phyloP scores from a whole-genome alignment of 2,329 filamentous ascomycete species.

The Fusarium fujikuroi region DNA sequence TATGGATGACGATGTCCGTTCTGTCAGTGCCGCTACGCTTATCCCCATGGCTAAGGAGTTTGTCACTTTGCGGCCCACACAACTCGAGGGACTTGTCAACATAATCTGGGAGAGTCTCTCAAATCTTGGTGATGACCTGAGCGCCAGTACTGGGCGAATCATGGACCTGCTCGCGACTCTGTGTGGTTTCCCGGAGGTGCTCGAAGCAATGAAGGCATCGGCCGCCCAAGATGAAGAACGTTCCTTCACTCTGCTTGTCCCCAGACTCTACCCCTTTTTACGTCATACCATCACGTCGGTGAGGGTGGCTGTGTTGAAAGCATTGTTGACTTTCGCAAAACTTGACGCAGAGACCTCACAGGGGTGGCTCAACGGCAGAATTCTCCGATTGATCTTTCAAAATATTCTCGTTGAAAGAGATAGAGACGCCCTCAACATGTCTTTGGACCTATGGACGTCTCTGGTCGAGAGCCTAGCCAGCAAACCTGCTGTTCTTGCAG shows the following conservation, averaged over 20 bases:
- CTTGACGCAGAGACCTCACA: constrained; percentile 83
- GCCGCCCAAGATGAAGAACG: constrained; percentile 84
- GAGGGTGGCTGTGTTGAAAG: constrained; percentile 90
- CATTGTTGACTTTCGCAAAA: constrained; percentile 90
- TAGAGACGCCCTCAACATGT: constrained; percentile 81
- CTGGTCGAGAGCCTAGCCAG: constrained; percentile 76
- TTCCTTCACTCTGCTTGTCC: constrained; percentile 92
- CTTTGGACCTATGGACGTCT: constrained; percentile 87
- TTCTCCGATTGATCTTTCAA: constrained; percentile 89
- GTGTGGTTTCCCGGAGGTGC: constrained; percentile 91
- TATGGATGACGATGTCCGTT: constrained; percentile 92
- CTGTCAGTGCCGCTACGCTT: constrained; percentile 95
- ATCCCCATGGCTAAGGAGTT: constrained; percentile 97
- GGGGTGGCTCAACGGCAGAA: constrained; percentile 92
- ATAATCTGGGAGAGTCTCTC: constrained; percentile 98
- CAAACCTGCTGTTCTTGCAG: constrained; percentile 71
- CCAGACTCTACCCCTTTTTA: constrained; percentile 93
- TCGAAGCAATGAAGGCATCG: constrained; percentile 93
- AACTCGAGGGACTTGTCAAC: constrained; percentile 84
- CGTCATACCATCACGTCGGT: constrained; percentile 98
- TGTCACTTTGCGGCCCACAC: constrained; percentile 81
- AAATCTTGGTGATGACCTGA: constrained; percentile 95
- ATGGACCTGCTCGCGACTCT: constrained; percentile 98
- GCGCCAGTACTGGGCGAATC: constrained; percentile 95
- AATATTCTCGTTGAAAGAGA: constrained; percentile 95